phyloP scores from a whole-genome alignment of 202 grass and related monocot genomes.

The Elaeis oleifera region DNA sequence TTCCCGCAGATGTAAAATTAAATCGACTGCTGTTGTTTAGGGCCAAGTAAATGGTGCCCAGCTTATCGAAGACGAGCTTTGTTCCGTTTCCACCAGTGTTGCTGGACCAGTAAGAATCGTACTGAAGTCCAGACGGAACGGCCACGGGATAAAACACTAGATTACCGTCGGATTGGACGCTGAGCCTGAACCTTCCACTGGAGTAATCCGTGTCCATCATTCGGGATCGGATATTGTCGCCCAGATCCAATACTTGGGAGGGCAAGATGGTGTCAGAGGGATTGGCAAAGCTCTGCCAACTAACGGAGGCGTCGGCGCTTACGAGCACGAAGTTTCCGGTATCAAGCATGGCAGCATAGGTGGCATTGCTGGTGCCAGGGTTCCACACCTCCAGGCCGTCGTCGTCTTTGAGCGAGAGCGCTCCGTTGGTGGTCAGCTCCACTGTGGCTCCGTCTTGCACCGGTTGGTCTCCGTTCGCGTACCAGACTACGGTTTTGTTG shows the following conservation, averaged over 20 bases:
- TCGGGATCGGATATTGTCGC: constrained; percentile 1
- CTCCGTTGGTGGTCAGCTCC: not conserved
- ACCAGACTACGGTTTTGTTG: constrained; percentile 23
- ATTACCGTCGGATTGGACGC: not conserved
- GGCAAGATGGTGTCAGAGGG: too few species aligned
- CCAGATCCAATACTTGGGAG: not conserved
- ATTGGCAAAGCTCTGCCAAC: constrained; percentile 10
- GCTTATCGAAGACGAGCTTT: not conserved
- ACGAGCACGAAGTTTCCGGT: constrained; percentile 18
- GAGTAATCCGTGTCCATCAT: constrained; percentile 25
- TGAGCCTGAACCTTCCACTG: not conserved
- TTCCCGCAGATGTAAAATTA: not conserved
- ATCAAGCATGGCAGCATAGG: constrained; percentile 5
- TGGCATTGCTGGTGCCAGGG: not conserved
- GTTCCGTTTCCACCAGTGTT: not conserved
- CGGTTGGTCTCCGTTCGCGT: not conserved
- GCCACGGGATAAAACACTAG: not conserved
- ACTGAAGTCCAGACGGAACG: not conserved
- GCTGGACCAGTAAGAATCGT: not conserved
- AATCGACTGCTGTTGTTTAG: not conserved
- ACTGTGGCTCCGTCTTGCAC: constrained; percentile 4
- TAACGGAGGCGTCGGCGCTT: not conserved
- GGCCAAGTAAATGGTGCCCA: not conserved
- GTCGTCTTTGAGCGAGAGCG: constrained; percentile 6
- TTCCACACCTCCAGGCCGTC: not conserved